phyloP scores from a whole-genome alignment of 169 alveolate genomes.

The Cyclospora cayetanensis region DNA sequence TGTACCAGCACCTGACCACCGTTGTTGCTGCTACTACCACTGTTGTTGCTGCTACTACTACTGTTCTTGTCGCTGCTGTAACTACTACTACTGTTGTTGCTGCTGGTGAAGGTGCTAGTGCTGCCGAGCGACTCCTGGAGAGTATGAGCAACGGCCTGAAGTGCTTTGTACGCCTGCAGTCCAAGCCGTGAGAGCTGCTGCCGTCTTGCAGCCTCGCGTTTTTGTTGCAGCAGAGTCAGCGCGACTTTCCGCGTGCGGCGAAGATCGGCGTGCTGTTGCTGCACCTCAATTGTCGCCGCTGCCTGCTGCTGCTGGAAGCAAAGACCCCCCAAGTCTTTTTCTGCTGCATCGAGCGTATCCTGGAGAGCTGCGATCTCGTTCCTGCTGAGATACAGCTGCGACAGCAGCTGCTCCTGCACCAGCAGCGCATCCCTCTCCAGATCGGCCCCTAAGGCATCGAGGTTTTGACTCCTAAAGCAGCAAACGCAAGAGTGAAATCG shows the following conservation, averaged over 20 bases:
- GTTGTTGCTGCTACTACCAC: background rate
- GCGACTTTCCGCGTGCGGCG: background rate
- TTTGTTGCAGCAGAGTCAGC: background rate
- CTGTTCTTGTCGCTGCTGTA: background rate
- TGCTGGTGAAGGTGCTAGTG: background rate
- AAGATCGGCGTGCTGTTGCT: background rate
- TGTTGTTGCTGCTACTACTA: background rate
- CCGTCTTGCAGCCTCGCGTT: background rate
- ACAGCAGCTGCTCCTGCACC: conserved; percentile 10
- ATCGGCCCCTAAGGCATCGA: background rate
- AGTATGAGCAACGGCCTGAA: too few relatives aligned
- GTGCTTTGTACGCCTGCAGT: background rate
- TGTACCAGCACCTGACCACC: too few relatives aligned
- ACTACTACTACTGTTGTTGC: background rate
- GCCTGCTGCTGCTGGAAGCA: background rate
- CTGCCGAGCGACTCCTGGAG: background rate
- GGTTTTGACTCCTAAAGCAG: background rate
- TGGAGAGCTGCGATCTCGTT: background rate
- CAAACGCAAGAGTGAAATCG: background rate
- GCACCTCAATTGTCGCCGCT: background rate
- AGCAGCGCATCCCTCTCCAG: background rate
- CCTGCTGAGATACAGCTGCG: background rate
- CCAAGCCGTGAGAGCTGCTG: background rate
- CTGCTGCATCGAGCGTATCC: background rate
- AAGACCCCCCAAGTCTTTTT: background rate